Base-by-base conservation (phyloP, 2,329 filamentous ascomycete species). In the Ustulina deusta region DNA sequence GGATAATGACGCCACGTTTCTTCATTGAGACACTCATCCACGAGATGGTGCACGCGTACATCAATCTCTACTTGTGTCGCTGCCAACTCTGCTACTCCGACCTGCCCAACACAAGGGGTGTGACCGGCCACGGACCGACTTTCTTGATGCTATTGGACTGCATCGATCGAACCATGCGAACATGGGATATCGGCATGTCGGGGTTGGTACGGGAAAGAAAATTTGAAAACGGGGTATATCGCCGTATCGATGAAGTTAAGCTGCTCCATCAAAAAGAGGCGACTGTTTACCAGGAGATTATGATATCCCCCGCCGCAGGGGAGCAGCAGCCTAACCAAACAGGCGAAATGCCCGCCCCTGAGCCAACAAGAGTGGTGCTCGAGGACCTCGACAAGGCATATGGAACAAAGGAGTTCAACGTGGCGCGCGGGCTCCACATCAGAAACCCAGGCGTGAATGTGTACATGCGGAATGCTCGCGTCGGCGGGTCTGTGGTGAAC, bases 1-100 rank as follows among this genome's bases (percentile, higher is more conserved):
- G 11, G 6, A 49, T 4, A 20, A 38, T 9, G 5, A 17, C 20
- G 13, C 17, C 6, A 25, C 2, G 17, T 17, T 42, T 40, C 38
- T 6, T 58, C 10, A 22, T 64, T 3, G 20, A 49, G 56, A 62
- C 52, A 11, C 32, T 66, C 9, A 5, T 66, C 7, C 66, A 69
- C 63, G 63, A 69, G 42, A 69, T 69, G 59, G 59, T 60, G n/a
- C 63, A 69, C 54, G 66, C 40, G 0, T 69, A 69, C 49, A 4
- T 69, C 2, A 1, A 11, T 3, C 0, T 68, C 5, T 57, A 22
- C 22, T 1, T 46, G 6, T 67, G 65, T 42, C 32, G 3, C 2
- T 67, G 65, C 46, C 2, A 7, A 2, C 0, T 3, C 1, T 67
- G 65, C 49, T 1, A 0, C 7, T 0, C 1, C 5, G 25, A 67